Conservation (phyloP, 2,329 filamentous ascomycete species). For the Fusarium veterinarium region DNA sequence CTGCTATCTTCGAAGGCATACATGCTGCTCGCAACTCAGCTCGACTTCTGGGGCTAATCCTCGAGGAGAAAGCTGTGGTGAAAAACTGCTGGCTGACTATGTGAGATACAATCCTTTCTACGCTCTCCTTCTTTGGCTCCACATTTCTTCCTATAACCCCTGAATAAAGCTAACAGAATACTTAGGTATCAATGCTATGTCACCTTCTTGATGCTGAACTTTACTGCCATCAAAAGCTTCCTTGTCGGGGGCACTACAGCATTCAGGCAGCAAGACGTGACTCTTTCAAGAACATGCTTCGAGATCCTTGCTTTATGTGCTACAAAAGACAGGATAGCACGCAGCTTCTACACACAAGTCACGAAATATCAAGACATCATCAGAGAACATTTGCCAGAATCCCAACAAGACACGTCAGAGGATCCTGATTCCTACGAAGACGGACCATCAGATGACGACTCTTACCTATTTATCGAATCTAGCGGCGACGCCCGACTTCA, state of each 20-base stretch:
- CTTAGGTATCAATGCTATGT: background rate
- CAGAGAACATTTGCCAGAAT: fast-evolving
- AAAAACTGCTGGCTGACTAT: background rate
- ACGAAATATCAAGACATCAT: background rate
- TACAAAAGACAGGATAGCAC: background rate
- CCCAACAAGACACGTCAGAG: fast-evolving
- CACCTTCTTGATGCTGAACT: background rate
- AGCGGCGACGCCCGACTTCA: background rate
- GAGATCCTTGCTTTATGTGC: background rate
- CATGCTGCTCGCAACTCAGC: background rate
- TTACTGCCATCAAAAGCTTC: background rate
- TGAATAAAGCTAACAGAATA: background rate
- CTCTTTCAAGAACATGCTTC: background rate
- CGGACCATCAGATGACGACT: fast-evolving
- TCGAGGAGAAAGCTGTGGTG: background rate
- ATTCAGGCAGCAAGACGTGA: background rate
- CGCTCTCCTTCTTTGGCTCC: background rate
- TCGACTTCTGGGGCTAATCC: fast-evolving
- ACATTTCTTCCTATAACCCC: too few species aligned
- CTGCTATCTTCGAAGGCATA: background rate
- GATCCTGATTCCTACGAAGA: fast-evolving
- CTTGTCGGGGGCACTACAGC: background rate
- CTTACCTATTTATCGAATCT: fast-evolving
- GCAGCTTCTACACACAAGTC: background rate
- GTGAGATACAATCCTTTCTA: background rate